A percentile compares a stretch with the other conserved stretches of the same genome.
phyloP scores from a whole-genome alignment of 176 grass and related monocot species.

The Alloteropsis semialata region DNA sequence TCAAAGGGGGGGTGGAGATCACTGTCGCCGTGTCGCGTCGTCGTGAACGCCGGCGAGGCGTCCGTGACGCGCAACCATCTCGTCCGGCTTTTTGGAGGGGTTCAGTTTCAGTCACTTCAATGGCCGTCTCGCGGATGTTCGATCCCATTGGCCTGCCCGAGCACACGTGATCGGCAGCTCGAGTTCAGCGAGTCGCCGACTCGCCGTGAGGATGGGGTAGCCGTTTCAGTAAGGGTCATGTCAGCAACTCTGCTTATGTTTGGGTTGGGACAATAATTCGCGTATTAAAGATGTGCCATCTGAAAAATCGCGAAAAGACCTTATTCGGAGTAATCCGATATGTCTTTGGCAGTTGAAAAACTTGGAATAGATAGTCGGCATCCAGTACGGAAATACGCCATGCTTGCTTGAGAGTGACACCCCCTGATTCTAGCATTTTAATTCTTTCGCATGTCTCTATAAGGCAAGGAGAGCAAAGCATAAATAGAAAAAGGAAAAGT shows the following conservation, averaged over 20 bases:
- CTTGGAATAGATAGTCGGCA: not conserved
- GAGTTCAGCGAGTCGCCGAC: not conserved
- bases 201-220: no score
- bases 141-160: not conserved
- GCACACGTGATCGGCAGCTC: conserved; percentile 20
- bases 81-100: conserved; percentile 23
- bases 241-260: not conserved
- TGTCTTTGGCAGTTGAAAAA: not conserved
- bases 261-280: not conserved
- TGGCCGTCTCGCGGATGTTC: conserved; percentile 19
- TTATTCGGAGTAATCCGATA: not conserved
- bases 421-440: not conserved
- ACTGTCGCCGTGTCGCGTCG: conserved; percentile 35
- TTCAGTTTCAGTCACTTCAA: conserved; percentile 5
- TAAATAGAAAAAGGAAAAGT: not conserved
- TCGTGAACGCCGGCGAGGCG: conserved; percentile 32
- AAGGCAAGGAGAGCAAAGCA: conserved; percentile 6
- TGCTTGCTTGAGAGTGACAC: not conserved
- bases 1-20: conserved; percentile 35
- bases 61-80: conserved; percentile 56
- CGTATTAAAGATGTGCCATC: not conserved
- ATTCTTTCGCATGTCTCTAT: not conserved
- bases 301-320: not conserved
- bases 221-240: not conserved
- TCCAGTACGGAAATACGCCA: not conserved